These are phyloP conservation scores for peach (Prunus persica) DNA, from an alignment of 306 rosid genomes.

Conservation along the genomic window Prunus_persica_NCBIv2 NC_034013.1:3978001-3978500, in stretches of 20 bases:
- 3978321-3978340: too few species aligned
- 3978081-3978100: neutral
- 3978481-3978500: conserved; percentile 30
- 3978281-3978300: conserved; percentile 13
- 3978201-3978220: conserved; percentile 18
- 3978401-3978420: neutral
- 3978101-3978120: conserved; percentile 4
- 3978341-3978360: neutral
- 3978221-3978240: conserved; percentile 4
- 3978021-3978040: conserved; percentile 17
- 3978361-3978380: too few species aligned
- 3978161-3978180: too few species aligned
- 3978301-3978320: conserved; percentile 9
- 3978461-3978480: conserved; percentile 33
- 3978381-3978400: too few species aligned
- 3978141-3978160: conserved; percentile 17
- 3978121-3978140: conserved; percentile 19
- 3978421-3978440: conserved; percentile 8
- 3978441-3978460: neutral
- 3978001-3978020: conserved; percentile 25
- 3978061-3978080: conserved; percentile 27
- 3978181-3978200: conserved; percentile 1
- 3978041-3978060: conserved; percentile 37
- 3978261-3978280: conserved; percentile 14
- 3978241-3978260: conserved; percentile 33